A percentile compares a stretch with the other conserved stretches of the same genome.
phyloP scores from a whole-genome alignment of 306 rosid species.

The Mucuna pruriens region DNA sequence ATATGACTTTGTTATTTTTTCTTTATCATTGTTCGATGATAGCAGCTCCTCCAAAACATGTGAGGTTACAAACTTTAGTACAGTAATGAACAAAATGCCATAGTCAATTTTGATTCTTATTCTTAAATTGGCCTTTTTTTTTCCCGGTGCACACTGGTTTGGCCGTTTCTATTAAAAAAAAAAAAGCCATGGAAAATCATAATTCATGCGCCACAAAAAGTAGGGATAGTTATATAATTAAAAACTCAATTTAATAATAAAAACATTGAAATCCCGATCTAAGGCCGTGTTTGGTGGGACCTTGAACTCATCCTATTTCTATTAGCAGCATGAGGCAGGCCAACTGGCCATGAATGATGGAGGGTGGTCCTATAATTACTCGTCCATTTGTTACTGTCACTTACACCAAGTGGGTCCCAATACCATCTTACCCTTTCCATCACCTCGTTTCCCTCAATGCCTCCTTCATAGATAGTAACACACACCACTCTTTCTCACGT shows the following conservation, averaged over 20 bases:
- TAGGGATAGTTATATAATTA: neutral
- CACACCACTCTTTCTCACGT: constrained; percentile 25
- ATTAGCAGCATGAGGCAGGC: neutral
- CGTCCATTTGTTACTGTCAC: constrained; percentile 25
- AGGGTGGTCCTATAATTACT: constrained; percentile 48
- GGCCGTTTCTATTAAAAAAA: neutral
- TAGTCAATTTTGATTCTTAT: neutral
- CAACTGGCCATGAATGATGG: neutral
- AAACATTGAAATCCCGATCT: neutral
- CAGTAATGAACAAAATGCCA: constrained; percentile 24
- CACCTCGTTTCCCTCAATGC: constrained; percentile 40
- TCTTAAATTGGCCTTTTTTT: neutral
- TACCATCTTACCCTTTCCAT: neutral
- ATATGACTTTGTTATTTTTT: neutral
- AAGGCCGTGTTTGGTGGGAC: constrained; percentile 7
- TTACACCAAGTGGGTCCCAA: constrained; percentile 34
- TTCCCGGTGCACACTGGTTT: neutral
- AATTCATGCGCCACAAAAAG: neutral
- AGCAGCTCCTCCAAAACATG: neutral
- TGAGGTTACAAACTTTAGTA: neutral
- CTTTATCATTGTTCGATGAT: constrained; percentile 1
- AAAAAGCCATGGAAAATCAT: neutral
- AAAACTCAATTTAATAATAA: neutral
- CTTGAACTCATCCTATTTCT: neutral
- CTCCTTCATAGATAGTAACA: constrained; percentile 18